Evolutionary conservation across 805 yeast species (phyloP), one percentile per base, ranked within the genome.

Genomic region (Pichia scutulata): DNA sequence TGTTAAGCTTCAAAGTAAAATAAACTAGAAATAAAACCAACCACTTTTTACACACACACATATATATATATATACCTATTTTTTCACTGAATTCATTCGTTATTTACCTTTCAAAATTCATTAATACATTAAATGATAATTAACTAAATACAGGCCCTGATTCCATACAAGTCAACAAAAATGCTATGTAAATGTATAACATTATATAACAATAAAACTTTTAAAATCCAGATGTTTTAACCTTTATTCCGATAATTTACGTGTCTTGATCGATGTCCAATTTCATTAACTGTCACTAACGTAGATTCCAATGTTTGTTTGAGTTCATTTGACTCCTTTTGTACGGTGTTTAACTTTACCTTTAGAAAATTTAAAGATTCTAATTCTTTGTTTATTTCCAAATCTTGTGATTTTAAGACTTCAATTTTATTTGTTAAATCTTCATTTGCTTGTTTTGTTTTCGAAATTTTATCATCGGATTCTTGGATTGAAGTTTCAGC

Each of bases 401-500:
- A 28, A 47, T 54, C 50, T 4, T 54, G 51, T 1, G 39, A 33
- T 43, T 53, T 55, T 7, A 55, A 41, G 4, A 40, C 36, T 18
- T 51, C 54, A 23, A 59, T 49, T 23, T 47, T 46, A 4, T 18
- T 19, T 26, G 52, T 49, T 22, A 60, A 46, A 6, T 44, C 46
- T 3, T 42, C 50, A 36, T 57, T 49, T 22, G 49, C 53, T 7
- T 33, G 39, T 36, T 50, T 44, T 39, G 55, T 56, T n/a, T 48
- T 50, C 1, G 41, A 44, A 7, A 73, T 67, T 39, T 65, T 70
- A 1, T 43, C 43, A 1, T 67, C 60, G 0, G 82, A 73, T 18
- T 78, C 84, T 13, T 55, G 55, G 0, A 76, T 71, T 0, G 89
- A 75, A 9, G 64, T 66, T 12, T 63, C 57, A 0, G 89, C 84